Percentiles rank a stretch among this genome's conserved stretches.
phyloP scores from a whole-genome alignment of 129 eudicot species.

The Escallonia herrerae region DNA sequence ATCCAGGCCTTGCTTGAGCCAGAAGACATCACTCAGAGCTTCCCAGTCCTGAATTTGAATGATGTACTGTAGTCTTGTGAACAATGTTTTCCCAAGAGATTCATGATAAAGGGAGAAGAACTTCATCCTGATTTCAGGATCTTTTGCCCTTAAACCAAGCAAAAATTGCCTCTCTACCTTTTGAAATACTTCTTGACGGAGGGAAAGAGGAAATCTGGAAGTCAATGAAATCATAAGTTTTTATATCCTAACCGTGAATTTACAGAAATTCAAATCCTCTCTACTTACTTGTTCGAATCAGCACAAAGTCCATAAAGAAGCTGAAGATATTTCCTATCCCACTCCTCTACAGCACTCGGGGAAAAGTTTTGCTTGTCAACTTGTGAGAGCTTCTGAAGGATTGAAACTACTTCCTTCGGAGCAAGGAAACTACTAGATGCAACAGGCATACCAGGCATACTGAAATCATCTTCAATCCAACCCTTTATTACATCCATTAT shows the following conservation, averaged over 20 bases:
- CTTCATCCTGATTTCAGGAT: slow-evolving; percentile 77
- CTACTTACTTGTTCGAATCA: slow-evolving; percentile 66
- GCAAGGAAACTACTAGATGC: slow-evolving; percentile 57
- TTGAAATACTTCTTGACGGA: slow-evolving; percentile 92
- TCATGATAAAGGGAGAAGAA: slow-evolving; percentile 88
- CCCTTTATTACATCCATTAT: slow-evolving; percentile 81
- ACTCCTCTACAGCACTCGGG: slow-evolving; percentile 58
- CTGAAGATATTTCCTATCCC: slow-evolving; percentile 89
- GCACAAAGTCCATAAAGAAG: slow-evolving; percentile 97
- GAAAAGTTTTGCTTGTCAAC: slow-evolving; percentile 82
- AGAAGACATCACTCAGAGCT: slow-evolving; percentile 92
- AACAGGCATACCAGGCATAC: slow-evolving; percentile 49
- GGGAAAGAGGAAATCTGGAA: slow-evolving; percentile 58
- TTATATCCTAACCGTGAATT: not conserved
- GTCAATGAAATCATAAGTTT: slow-evolving; percentile 12
- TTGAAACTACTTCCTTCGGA: slow-evolving; percentile 84
- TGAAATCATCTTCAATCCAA: slow-evolving; percentile 82
- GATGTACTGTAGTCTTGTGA: slow-evolving; percentile 84
- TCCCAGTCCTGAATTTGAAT: slow-evolving; percentile 97
- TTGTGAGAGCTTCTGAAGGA: slow-evolving; percentile 93
- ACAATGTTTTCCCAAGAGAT: slow-evolving; percentile 79
- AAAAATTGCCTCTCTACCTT: slow-evolving; percentile 87
- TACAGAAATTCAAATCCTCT: not conserved
- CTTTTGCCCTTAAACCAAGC: slow-evolving; percentile 94
- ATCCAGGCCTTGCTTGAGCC: slow-evolving; percentile 99